Evolutionary conservation across 306 rosid genomes (phyloP).

Genomic region (Canavalia ensiformis): DNA sequence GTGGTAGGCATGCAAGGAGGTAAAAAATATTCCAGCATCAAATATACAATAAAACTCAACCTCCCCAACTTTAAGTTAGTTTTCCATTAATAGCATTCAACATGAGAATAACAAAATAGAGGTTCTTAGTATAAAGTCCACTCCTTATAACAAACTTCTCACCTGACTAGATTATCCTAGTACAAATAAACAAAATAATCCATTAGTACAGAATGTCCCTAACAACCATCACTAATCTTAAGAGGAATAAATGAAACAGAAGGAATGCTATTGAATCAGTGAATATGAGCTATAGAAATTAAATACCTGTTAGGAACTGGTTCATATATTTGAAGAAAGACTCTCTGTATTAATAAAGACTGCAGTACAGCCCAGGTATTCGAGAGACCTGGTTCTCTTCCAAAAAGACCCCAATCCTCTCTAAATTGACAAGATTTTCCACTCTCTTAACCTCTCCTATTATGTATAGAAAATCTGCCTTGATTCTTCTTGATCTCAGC

Average conservation of each 20-base stretch:
- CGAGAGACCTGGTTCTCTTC: too few relatives aligned
- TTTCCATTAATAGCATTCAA: conserved; percentile 8
- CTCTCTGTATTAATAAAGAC: too few relatives aligned
- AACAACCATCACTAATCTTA: neutral
- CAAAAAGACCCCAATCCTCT: too few relatives aligned
- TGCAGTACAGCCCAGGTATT: too few relatives aligned
- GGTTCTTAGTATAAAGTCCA: neutral
- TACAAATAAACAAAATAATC: conserved; percentile 3
- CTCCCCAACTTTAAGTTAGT: neutral
- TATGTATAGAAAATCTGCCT: too few relatives aligned
- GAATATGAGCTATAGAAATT: neutral
- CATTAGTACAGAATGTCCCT: neutral
- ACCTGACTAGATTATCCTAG: neutral
- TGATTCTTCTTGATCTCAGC: too few relatives aligned
- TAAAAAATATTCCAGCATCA: neutral
- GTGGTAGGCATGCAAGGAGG: neutral
- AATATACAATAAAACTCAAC: too few relatives aligned
- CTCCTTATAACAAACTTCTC: conserved; percentile 25
- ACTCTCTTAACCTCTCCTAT: too few relatives aligned
- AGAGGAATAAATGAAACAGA: conserved; percentile 10
- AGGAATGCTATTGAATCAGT: neutral
- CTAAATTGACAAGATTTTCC: too few relatives aligned
- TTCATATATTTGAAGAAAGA: too few relatives aligned
- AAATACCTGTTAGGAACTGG: neutral
- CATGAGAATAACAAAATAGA: conserved; percentile 4